Conservation (phyloP, 2,329 filamentous ascomycete species). For the Ceratocystis lukuohia region DNA sequence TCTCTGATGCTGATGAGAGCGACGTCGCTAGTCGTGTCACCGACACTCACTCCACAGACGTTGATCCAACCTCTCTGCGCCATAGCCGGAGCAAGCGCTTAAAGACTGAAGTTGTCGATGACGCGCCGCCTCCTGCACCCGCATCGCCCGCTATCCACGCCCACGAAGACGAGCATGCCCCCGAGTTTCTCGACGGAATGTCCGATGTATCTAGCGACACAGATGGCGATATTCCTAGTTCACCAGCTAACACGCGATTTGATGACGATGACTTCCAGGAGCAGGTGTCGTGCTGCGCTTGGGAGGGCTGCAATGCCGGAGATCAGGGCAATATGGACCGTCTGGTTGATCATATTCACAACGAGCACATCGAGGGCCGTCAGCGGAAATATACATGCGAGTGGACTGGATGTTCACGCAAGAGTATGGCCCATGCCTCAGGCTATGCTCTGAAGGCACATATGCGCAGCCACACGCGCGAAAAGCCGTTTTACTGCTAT, state of each 20-base stretch:
- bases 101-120: constrained; percentile 33
- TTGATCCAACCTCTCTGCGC: constrained; percentile 25
- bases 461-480: constrained; percentile 92
- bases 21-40: constrained; percentile 2
- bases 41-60: background rate
- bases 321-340: constrained; percentile 70
- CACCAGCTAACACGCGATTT: constrained; percentile 50
- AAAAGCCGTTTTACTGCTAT: constrained; percentile 97
- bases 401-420: constrained; percentile 79
- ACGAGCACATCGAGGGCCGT: constrained; percentile 82
- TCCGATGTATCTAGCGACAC: constrained; percentile 81
- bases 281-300: constrained; percentile 64
- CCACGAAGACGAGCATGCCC: constrained; percentile 34
- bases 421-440: constrained; percentile 83
- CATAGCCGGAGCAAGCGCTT: constrained; percentile 30
- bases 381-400: constrained; percentile 98
- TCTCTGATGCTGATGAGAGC: constrained; percentile 29
- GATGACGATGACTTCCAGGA: constrained; percentile 66
- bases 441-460: constrained; percentile 93
- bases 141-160: constrained; percentile 20
- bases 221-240: constrained; percentile 68
- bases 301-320: constrained; percentile 59
- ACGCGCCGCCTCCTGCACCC: constrained; percentile 33
- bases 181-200: constrained; percentile 43
- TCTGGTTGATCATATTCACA: constrained; percentile 72